phyloP scores from a whole-genome alignment of 345 rosid species.

The Acer yangbiense region DNA sequence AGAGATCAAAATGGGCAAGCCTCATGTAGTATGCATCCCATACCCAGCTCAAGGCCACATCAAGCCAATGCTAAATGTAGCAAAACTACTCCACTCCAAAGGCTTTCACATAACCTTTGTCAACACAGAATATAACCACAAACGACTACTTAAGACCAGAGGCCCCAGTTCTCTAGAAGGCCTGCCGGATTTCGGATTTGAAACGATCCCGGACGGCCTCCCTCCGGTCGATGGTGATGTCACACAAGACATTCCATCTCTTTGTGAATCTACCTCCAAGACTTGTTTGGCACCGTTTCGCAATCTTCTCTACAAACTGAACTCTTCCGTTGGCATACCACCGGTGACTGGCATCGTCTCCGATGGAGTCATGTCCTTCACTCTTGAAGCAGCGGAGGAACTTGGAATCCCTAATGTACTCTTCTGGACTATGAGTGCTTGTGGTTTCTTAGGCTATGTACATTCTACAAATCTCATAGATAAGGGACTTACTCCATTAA shows the following conservation, averaged over 20 bases:
- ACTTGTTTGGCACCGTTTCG: neutral
- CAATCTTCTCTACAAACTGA: neutral
- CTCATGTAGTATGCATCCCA: conserved; percentile 3
- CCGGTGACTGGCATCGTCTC: neutral
- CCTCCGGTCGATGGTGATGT: neutral
- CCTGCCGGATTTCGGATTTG: neutral
- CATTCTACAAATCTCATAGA: neutral
- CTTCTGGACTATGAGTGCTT: neutral
- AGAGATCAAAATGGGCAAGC: neutral
- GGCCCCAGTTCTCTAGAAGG: neutral
- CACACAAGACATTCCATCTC: neutral
- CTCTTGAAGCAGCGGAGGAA: neutral
- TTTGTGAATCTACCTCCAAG: neutral
- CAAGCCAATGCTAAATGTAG: neutral
- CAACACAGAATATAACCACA: neutral
- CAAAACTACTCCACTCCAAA: conserved; percentile 10
- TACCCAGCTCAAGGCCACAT: conserved; percentile 15
- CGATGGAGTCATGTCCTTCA: neutral
- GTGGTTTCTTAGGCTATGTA: conserved; percentile 3
- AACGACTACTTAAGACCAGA: too few species aligned
- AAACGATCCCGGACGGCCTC: conserved; percentile 10
- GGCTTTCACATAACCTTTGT: conserved; percentile 10
- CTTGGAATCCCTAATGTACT: conserved; percentile 8
- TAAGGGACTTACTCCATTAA: neutral
- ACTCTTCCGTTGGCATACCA: neutral